Percentiles rank a stretch among this genome's conserved stretches.
These are phyloP conservation scores for Didymellaceae sp. DNA, from an alignment of 2,329 filamentous ascomycete genomes.

Conservation along the genomic window DNA sequence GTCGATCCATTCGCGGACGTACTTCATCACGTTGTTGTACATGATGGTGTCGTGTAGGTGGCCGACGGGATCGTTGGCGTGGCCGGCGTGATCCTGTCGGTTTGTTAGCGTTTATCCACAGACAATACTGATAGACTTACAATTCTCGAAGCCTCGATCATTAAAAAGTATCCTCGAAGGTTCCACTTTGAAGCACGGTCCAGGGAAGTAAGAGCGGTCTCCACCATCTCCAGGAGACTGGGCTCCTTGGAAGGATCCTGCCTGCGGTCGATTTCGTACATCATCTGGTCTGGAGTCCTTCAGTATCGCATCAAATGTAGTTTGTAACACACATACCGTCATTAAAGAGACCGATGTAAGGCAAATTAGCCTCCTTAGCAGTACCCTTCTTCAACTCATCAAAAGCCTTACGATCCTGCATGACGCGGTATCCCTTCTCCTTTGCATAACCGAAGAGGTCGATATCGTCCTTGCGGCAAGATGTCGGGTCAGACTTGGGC, in stretches of 20 bases:
- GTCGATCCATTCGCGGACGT: conserved; percentile 51
- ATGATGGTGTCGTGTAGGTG: conserved; percentile 50
- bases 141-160: conserved; percentile 40
- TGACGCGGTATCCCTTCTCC: conserved; percentile 46
- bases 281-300: conserved; percentile 34
- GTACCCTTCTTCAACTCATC: conserved; percentile 40
- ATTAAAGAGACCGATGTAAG: conserved; percentile 51
- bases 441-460: conserved; percentile 48
- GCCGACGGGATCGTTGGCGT: conserved; percentile 34
- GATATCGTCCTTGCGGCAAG: conserved; percentile 48
- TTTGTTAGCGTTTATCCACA: too few relatives aligned
- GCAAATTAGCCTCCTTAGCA: conserved; percentile 34
- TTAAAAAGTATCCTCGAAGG: conserved; percentile 51
- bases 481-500: conserved; percentile 45
- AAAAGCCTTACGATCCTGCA: conserved; percentile 47
- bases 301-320: background rate
- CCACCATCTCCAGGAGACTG: conserved; percentile 51
- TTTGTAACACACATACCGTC: conserved; percentile 25
- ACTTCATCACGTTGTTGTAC: conserved; percentile 50
- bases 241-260: conserved; percentile 47
- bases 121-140: too few relatives aligned
- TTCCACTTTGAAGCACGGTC: conserved; percentile 40
- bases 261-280: conserved; percentile 48
- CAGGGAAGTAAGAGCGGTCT: conserved; percentile 49
- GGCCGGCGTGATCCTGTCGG: conserved; percentile 34